Percentiles rank a stretch among this genome's conserved stretches.
These are phyloP conservation scores for Aspergillus biplanus DNA, from an alignment of 495 filamentous ascomycete genomes.

Conservation along the genomic window DNA sequence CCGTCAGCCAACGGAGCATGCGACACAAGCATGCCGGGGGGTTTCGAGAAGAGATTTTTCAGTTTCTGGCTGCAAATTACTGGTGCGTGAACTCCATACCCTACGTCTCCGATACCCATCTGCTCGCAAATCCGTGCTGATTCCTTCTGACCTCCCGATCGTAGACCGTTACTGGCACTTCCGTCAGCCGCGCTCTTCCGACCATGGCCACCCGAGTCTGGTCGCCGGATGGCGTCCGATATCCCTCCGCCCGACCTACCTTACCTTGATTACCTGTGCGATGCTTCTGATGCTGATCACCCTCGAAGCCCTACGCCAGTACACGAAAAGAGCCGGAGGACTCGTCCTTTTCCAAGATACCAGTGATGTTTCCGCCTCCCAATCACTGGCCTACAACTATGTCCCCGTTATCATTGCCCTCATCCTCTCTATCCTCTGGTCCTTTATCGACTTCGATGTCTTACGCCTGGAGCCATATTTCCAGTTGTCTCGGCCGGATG, in stretches of 20 bases:
- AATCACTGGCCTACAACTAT: slow-evolving; percentile 46
- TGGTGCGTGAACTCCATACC: slow-evolving; percentile 4
- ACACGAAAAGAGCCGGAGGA: slow-evolving; percentile 37
- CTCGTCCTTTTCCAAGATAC: slow-evolving; percentile 40
- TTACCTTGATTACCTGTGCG: slow-evolving; percentile 28
- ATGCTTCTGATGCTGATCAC: slow-evolving; percentile 33
- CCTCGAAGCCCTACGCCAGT: slow-evolving; percentile 40
- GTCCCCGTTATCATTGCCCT: slow-evolving; percentile 43
- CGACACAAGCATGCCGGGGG: slow-evolving; percentile 26
- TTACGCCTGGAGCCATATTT: slow-evolving; percentile 48
- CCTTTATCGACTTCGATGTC: slow-evolving; percentile 47
- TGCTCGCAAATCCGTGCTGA: not conserved
- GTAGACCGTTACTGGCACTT: slow-evolving; percentile 13
- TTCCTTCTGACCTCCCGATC: not conserved
- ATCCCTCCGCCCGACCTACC: slow-evolving; percentile 39
- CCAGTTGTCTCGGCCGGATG: slow-evolving; percentile 40
- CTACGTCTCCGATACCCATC: not conserved
- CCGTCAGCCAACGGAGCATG: slow-evolving; percentile 22
- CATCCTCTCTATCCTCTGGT: slow-evolving; percentile 41
- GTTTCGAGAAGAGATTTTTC: slow-evolving; percentile 15
- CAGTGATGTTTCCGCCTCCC: slow-evolving; percentile 34
- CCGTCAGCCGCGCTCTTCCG: slow-evolving; percentile 13
- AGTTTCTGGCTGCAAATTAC: slow-evolving; percentile 21
- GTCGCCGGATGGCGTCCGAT: slow-evolving; percentile 41
- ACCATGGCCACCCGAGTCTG: slow-evolving; percentile 18